These are phyloP conservation scores for Hydrangea macrophylla DNA, from an alignment of 148 eudicot species.

Conservation along the genomic window DNA sequence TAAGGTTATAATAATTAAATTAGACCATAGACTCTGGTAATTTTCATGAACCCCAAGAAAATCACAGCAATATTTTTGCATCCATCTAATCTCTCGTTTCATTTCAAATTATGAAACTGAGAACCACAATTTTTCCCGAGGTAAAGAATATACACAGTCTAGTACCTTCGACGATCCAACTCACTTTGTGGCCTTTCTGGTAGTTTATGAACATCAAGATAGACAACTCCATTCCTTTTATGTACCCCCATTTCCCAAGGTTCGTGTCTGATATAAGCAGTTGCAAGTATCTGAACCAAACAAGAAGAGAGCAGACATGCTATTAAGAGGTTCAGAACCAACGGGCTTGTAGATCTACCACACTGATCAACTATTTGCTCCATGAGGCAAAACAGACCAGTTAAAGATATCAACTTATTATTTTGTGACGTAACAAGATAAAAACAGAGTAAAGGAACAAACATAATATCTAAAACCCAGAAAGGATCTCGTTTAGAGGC, in stretches of 20 bases:
- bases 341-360: no score
- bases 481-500: not conserved
- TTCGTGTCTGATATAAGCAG: slow-evolving; percentile 89
- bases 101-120: not conserved
- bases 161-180: slow-evolving; percentile 78
- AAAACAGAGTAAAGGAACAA: no score
- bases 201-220: slow-evolving; percentile 95
- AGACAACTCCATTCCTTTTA: slow-evolving; percentile 89
- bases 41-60: not conserved
- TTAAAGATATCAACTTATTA: no score
- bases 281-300: slow-evolving; percentile 74
- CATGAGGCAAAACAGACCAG: not conserved
- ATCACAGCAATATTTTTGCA: not conserved
- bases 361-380: not conserved
- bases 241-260: slow-evolving; percentile 99
- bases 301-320: not conserved
- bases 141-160: not conserved
- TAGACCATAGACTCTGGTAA: not conserved
- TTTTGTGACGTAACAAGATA: not conserved
- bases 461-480: not conserved
- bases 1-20: not conserved
- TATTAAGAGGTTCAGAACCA: not conserved
- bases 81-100: not conserved
- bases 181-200: slow-evolving; percentile 89
- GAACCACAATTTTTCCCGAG: not conserved